Percentiles rank a stretch among this genome's conserved stretches.
Evolutionary conservation across 2,329 filamentous ascomycete genomes (phyloP).

Genomic region (Colletotrichum spaethianum): DNA sequence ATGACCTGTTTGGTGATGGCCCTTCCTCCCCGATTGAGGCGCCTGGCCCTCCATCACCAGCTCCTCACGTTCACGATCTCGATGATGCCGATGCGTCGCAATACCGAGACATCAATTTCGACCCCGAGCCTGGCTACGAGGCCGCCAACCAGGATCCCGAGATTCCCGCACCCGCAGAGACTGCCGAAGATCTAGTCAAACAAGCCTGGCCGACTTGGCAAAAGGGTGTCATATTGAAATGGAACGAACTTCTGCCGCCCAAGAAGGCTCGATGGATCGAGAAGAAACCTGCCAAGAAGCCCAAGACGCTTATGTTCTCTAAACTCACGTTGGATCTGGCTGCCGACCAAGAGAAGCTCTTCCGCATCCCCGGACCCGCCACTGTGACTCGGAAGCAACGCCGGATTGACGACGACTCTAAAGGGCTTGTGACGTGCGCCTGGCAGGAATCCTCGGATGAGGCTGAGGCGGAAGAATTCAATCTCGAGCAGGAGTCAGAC

Average conservation of each 20-base stretch:
- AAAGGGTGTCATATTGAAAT: conserved; percentile 80
- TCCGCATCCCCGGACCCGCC: conserved; percentile 79
- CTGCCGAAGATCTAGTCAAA: conserved; percentile 81
- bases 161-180: conserved; percentile 79
- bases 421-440: conserved; percentile 62
- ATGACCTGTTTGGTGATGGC: conserved; percentile 79
- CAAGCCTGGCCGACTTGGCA: conserved; percentile 87
- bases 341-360: conserved; percentile 87
- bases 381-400: conserved; percentile 68
- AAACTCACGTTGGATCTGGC: conserved; percentile 92
- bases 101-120: conserved; percentile 63
- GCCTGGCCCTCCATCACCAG: conserved; percentile 60
- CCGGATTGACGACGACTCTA: conserved; percentile 65
- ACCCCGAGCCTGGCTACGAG: conserved; percentile 59
- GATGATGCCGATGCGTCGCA: conserved; percentile 54
- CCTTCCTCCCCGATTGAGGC: conserved; percentile 63
- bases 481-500: conserved; percentile 66
- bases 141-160: conserved; percentile 71
- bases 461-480: conserved; percentile 58
- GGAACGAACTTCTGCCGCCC: conserved; percentile 85
- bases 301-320: conserved; percentile 85
- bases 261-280: conserved; percentile 84
- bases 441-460: conserved; percentile 59
- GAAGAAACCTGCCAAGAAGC: conserved; percentile 83
- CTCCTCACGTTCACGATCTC: conserved; percentile 57